Conservation (phyloP, 2,329 filamentous ascomycete species). For the Lithohypha guttulata region DNA sequence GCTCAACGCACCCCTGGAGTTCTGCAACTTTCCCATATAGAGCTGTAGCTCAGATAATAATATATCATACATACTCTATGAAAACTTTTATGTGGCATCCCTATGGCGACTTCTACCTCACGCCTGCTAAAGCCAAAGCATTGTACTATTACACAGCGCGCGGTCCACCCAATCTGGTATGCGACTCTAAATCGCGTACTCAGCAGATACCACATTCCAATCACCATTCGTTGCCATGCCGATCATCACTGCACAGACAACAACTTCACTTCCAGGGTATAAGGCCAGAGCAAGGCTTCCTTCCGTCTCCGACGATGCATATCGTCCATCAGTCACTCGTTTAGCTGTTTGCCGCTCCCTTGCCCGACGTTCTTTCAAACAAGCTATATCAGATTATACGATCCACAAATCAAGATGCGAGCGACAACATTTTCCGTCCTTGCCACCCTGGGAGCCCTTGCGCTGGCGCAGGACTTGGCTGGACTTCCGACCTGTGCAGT, state of each 20-base stretch:
- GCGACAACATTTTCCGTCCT: background rate
- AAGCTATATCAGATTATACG: no score
- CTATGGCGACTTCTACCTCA: no score
- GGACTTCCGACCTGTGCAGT: conserved; percentile 6
- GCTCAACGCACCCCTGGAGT: no score
- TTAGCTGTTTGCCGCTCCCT: background rate
- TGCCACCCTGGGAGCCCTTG: background rate
- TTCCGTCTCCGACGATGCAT: background rate
- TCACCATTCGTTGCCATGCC: background rate
- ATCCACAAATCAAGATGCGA: conserved; percentile 2
- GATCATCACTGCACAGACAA: background rate
- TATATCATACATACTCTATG: no score
- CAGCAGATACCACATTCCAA: background rate
- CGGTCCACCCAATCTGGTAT: background rate
- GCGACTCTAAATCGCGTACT: background rate
- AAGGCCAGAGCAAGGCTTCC: background rate
- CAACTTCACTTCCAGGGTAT: background rate
- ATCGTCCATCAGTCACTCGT: background rate
- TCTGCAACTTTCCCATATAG: no score
- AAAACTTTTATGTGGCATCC: no score
- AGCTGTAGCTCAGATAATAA: no score
- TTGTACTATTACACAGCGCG: background rate
- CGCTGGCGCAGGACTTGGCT: conserved; percentile 1
- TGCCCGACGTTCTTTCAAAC: background rate
- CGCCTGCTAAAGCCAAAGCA: no score